These are phyloP conservation scores for Chlamydomonas sp. DNA, from an alignment of 139 green algal genomes.

Conservation along the genomic window DNA sequence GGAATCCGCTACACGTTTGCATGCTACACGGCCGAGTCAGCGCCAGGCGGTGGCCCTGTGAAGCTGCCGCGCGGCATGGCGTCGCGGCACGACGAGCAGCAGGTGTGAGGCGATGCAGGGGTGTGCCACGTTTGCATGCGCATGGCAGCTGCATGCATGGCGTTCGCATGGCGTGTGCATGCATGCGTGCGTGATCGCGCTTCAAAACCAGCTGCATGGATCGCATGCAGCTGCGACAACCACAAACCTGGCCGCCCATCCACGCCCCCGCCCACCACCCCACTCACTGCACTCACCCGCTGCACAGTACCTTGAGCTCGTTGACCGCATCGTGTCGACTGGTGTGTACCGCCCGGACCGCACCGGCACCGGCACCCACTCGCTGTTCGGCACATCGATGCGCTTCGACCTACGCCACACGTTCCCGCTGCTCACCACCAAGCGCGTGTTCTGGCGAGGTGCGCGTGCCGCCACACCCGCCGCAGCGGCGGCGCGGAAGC, in stretches of 20 bases:
- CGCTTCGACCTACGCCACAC: conserved; percentile 90
- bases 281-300: not conserved
- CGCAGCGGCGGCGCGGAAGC: too few relatives aligned
- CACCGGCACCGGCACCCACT: conserved; percentile 92
- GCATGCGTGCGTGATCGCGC: not conserved
- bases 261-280: not conserved
- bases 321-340: conserved; percentile 72
- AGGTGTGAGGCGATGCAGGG: conserved; percentile 38
- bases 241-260: not conserved
- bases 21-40: conserved; percentile 50
- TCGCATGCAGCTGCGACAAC: not conserved
- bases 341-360: conserved; percentile 75
- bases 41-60: not conserved
- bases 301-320: conserved; percentile 89
- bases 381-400: conserved; percentile 81
- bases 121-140: not conserved
- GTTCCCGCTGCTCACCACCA: conserved; percentile 97
- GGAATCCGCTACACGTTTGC: conserved; percentile 58
- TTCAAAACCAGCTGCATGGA: not conserved
- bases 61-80: conserved; percentile 31
- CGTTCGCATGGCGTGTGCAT: not conserved
- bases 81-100: conserved; percentile 77
- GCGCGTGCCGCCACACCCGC: too few relatives aligned
- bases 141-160: not conserved
- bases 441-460: conserved; percentile 93